A percentile compares a stretch with the other conserved stretches of the same genome.
Evolutionary conservation across 768 basidiomycete species (phyloP).

Genomic region (Pholiota microspora): DNA sequence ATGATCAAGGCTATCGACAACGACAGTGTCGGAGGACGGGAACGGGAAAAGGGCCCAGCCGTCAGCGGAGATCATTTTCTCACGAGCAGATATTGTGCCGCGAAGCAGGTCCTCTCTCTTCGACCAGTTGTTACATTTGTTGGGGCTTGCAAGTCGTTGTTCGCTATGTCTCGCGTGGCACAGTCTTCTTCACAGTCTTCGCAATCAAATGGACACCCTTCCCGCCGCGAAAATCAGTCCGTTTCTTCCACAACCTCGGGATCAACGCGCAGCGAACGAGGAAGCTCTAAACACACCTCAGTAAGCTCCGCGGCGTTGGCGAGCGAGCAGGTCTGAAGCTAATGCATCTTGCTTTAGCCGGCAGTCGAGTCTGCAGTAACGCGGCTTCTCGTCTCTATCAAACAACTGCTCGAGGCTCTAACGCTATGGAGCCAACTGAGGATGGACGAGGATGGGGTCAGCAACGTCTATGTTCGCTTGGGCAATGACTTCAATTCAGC

Average conservation of each 20-base stretch:
- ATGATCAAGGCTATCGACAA: too few relatives aligned
- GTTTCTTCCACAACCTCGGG: slow-evolving; percentile 46
- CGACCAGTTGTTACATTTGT: too few relatives aligned
- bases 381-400: slow-evolving; percentile 89
- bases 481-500: slow-evolving; percentile 98
- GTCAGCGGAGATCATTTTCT: background rate
- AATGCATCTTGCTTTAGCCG: slow-evolving; percentile 40
- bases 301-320: slow-evolving; percentile 24
- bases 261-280: slow-evolving; percentile 40
- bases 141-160: slow-evolving; percentile 7
- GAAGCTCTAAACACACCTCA: slow-evolving; percentile 32
- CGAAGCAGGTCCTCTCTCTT: slow-evolving; percentile 1
- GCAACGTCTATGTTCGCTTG: slow-evolving; percentile 94
- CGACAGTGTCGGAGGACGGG: too few relatives aligned
- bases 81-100: background rate
- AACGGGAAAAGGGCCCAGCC: too few relatives aligned
- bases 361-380: slow-evolving; percentile 91
- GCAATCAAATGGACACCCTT: slow-evolving; percentile 35
- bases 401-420: slow-evolving; percentile 88
- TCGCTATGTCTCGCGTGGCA: slow-evolving; percentile 26
- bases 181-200: slow-evolving; percentile 20
- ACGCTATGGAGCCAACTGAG: slow-evolving; percentile 79
- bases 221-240: slow-evolving; percentile 54
- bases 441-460: slow-evolving; percentile 78
- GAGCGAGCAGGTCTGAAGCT: background rate